phyloP scores from a whole-genome alignment of 495 filamentous ascomycete genomes.

The Massariosphaeria phaeospora region DNA sequence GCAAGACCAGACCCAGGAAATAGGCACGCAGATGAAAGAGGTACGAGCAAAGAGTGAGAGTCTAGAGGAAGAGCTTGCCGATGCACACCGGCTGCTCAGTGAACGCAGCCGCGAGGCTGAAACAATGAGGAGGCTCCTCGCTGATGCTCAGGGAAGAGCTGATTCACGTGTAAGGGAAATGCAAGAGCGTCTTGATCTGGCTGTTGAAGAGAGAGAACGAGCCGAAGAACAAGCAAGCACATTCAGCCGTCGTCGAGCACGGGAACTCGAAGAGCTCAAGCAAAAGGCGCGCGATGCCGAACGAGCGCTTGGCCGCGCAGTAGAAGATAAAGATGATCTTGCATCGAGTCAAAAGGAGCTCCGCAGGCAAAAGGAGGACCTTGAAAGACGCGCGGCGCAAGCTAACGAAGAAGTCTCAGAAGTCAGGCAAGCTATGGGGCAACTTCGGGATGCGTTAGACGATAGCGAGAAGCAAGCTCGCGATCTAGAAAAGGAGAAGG shows the following conservation, averaged over 20 bases:
- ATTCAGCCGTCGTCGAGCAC: slow-evolving; percentile 64
- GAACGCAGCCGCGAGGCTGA: slow-evolving; percentile 94
- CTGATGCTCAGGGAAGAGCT: slow-evolving; percentile 77
- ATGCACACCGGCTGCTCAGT: slow-evolving; percentile 78
- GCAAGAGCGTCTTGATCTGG: slow-evolving; percentile 80
- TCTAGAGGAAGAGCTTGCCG: slow-evolving; percentile 87
- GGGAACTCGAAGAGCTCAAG: slow-evolving; percentile 84
- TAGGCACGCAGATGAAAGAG: slow-evolving; percentile 92
- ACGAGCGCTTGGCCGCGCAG: slow-evolving; percentile 61
- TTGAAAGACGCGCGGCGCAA: slow-evolving; percentile 63
- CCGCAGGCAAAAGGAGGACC: slow-evolving; percentile 64
- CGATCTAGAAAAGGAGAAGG: slow-evolving; percentile 74
- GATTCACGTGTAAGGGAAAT: slow-evolving; percentile 79
- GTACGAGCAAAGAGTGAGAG: slow-evolving; percentile 73
- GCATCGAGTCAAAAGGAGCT: slow-evolving; percentile 67
- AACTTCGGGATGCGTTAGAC: slow-evolving; percentile 74
- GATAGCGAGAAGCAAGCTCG: slow-evolving; percentile 79
- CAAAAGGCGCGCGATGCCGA: slow-evolving; percentile 74
- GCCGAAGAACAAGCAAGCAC: slow-evolving; percentile 85
- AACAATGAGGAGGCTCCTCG: slow-evolving; percentile 85
- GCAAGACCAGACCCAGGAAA: slow-evolving; percentile 83
- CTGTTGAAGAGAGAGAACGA: slow-evolving; percentile 84
- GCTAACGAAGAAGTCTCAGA: slow-evolving; percentile 68
- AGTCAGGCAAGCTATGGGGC: slow-evolving; percentile 68
- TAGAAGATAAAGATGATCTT: slow-evolving; percentile 65